A percentile compares a stretch with the other conserved stretches of the same genome.
Conservation (phyloP, 192 early-diverging fungal species). For the Dissophora ornata region DNA sequence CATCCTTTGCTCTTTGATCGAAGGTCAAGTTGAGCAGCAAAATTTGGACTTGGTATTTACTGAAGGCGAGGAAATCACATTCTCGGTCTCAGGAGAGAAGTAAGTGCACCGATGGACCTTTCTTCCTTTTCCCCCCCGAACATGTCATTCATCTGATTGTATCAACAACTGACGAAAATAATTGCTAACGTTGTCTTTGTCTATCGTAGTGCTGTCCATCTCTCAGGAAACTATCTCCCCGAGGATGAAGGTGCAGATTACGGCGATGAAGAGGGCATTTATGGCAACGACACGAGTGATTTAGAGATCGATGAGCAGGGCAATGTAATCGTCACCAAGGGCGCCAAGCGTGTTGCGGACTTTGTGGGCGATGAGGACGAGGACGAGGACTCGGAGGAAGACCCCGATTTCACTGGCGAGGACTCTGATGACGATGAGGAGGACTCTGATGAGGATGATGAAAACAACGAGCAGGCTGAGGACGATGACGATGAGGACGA, state of each 20-base stretch:
- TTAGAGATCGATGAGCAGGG: slow-evolving; percentile 18
- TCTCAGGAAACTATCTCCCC: slow-evolving; percentile 75
- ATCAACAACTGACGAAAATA: too few species aligned
- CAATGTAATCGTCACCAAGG: slow-evolving; percentile 25
- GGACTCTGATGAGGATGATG: slow-evolving; percentile 14
- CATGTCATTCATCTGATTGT: too few species aligned
- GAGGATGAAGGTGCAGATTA: slow-evolving; percentile 45
- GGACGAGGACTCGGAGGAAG: slow-evolving; percentile 51
- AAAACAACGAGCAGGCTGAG: slow-evolving; percentile 7
- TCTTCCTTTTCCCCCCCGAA: too few species aligned
- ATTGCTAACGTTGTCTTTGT: too few species aligned
- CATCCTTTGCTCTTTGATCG: slow-evolving; percentile 84
- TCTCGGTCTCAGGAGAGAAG: slow-evolving; percentile 74
- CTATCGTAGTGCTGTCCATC: slow-evolving; percentile 59
- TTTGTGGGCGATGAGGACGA: slow-evolving; percentile 30
- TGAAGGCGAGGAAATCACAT: slow-evolving; percentile 88
- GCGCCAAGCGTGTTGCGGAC: slow-evolving; percentile 39
- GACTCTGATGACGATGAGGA: slow-evolving; percentile 58
- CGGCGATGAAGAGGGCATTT: slow-evolving; percentile 23
- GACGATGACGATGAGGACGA: slow-evolving; percentile 1
- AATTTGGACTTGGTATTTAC: slow-evolving; percentile 71
- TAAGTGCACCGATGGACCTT: slow-evolving; percentile 21
- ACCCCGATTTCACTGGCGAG: slow-evolving; percentile 32
- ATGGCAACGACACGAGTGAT: slow-evolving; percentile 34
- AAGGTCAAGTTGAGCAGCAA: slow-evolving; percentile 81